Evolutionary conservation across 257 asterid species (phyloP).

Genomic region (Hygrophila difformis): DNA sequence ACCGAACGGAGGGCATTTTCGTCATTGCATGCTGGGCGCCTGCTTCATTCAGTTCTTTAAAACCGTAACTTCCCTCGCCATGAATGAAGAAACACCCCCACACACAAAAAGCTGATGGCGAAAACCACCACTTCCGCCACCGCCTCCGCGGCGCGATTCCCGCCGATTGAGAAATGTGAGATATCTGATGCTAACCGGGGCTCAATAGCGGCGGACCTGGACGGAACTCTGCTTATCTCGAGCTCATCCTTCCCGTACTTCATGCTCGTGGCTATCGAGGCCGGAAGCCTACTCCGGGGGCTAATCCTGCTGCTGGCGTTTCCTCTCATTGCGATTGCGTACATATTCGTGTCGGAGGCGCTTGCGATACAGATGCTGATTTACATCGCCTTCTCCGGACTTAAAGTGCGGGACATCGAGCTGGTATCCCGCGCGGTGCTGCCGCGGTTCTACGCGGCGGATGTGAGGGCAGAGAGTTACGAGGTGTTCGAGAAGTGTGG

Average conservation of each 20-base stretch:
- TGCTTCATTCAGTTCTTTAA: constrained; percentile 27
- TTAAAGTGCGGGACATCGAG: constrained; percentile 85
- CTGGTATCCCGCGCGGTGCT: constrained; percentile 82
- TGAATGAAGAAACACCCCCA: not conserved
- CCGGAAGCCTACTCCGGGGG: constrained; percentile 90
- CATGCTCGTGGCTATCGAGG: constrained; percentile 92
- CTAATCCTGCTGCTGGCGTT: constrained; percentile 72
- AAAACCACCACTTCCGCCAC: constrained; percentile 24
- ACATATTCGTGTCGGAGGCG: constrained; percentile 70
- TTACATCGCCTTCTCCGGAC: constrained; percentile 67
- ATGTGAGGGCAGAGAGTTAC: constrained; percentile 79
- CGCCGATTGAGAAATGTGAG: constrained; percentile 71
- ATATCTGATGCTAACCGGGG: constrained; percentile 25
- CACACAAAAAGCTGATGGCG: constrained; percentile 20
- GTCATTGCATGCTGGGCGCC: constrained; percentile 18
- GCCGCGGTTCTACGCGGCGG: constrained; percentile 76
- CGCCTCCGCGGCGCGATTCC: constrained; percentile 33
- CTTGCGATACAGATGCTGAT: constrained; percentile 81
- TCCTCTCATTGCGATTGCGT: constrained; percentile 74
- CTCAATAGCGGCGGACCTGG: constrained; percentile 93
- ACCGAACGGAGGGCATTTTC: constrained; percentile 18
- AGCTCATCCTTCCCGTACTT: constrained; percentile 96
- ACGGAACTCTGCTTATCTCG: constrained; percentile 82
- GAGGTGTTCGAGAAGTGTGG: constrained; percentile 68
- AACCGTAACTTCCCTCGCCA: constrained; percentile 42